These are phyloP conservation scores for Fimicolochytrium jonesii DNA, from an alignment of 192 early-diverging fungal genomes.

Conservation along the genomic window DNA sequence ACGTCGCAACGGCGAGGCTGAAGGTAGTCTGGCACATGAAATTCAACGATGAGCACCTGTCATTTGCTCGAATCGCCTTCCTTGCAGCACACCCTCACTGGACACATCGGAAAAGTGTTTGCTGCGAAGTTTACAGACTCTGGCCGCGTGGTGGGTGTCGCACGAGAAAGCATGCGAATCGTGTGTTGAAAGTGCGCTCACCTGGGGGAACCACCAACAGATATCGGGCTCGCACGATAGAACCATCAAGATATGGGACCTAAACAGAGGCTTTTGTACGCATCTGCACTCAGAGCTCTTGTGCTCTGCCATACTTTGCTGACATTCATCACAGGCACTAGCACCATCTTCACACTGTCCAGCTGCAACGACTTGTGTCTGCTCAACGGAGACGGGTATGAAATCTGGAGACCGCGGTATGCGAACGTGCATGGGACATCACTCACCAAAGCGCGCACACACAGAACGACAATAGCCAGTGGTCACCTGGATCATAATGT, in stretches of 20 bases:
- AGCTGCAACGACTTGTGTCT: slow-evolving; percentile 89
- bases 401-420: no score
- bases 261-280: slow-evolving; percentile 82
- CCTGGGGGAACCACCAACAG: no score
- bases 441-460: no score
- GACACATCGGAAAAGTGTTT: slow-evolving; percentile 92
- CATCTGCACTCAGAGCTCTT: not conserved
- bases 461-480: slow-evolving; percentile 74
- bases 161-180: no score
- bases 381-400: slow-evolving; percentile 72
- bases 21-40: no score
- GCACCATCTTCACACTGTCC: slow-evolving; percentile 90
- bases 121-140: slow-evolving; percentile 82
- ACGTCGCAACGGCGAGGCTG: slow-evolving; percentile 68
- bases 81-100: slow-evolving; percentile 80
- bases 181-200: no score
- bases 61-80: no score
- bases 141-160: slow-evolving; percentile 64
- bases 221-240: slow-evolving; percentile 92
- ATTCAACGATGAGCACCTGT: no score
- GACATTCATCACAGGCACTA: slow-evolving; percentile 44
- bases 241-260: slow-evolving; percentile 95
- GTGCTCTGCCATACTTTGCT: not conserved
- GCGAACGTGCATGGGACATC: no score
- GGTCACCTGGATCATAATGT: slow-evolving; percentile 94